Base-by-base conservation (phyloP, 2,329 filamentous ascomycete genomes). In the Apiospora arundinis region DNA sequence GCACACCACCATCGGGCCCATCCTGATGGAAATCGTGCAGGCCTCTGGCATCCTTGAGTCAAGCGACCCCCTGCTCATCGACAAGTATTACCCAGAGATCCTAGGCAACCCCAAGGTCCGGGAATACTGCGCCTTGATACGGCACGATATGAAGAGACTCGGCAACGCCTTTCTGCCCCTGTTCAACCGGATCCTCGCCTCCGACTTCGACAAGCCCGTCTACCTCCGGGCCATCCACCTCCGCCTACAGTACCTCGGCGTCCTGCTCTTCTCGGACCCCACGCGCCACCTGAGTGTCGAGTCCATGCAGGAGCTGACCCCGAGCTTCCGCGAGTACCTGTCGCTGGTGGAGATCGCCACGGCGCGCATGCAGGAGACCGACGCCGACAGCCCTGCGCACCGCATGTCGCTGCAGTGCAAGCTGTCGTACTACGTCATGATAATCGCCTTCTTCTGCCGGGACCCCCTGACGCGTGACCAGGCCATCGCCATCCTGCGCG, bases 181-280 rank as follows among this genome's bases (percentile, higher is more conserved):
- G 0, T 83, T 82, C 70, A 75, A 79, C 60, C 72, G 70, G 1
- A 76, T 78, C 32, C 75, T 81, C 5, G 74, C 77, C 69, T 73
- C 75, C 0, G 75, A 80, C 4, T 7, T 71, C 5, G 73, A 75
- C 16, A 79, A 79, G 12, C 76, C 76, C 7, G 46, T 65, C 1
- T 81, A 81, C 49, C 70, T 80, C 0, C 74, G 75, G 45, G 81
- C 80, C 0, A 73, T 82, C n/a, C 77, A 81, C 40, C 74, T 82
- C 4, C 79, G 81, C 0, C 68, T 82, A 0, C 78, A 81, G 37
- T 77, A 73, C 18, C 42, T 82, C 0, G 75, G 74, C 1, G 72
- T 73, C 2, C 78, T 77, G 40, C 69, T 77, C 6, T 81, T 83
- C 16, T 77, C 76, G 1, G 74, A 81, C 52, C 73, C 77, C 0